These are phyloP conservation scores for Gonium pectorale DNA, from an alignment of 139 green algal species.

Conservation along the genomic window DNA sequence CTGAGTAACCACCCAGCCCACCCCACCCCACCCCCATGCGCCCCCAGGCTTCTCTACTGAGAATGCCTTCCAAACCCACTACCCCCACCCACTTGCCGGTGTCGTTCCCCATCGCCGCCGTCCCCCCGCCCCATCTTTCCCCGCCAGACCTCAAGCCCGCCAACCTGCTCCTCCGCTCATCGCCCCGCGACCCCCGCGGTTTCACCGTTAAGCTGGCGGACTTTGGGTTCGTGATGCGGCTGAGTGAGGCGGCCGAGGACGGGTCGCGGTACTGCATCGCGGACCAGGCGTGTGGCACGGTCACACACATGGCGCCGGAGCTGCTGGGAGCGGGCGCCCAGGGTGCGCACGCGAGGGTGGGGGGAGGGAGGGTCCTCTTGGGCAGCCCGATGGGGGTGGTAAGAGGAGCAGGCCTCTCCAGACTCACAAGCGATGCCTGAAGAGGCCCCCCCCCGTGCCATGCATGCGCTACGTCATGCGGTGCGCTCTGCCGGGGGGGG, in stretches of 20 bases:
- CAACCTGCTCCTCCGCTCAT: constrained; percentile 40
- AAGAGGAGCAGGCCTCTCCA: not conserved
- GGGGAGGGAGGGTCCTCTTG: not conserved
- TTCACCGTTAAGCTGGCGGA: constrained; percentile 45
- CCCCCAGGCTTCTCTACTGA: not conserved
- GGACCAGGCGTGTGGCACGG: constrained; percentile 39
- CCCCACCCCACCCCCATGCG: not conserved
- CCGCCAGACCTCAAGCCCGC: constrained; percentile 30
- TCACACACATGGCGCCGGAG: constrained; percentile 41
- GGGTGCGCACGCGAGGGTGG: not conserved
- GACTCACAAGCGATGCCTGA: not conserved
- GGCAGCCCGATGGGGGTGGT: not conserved
- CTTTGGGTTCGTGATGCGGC: constrained; percentile 43
- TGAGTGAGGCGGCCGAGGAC: constrained; percentile 13
- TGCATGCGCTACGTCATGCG: not conserved
- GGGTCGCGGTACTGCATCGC: not conserved
- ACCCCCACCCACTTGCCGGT: not conserved
- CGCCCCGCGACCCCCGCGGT: constrained; percentile 26
- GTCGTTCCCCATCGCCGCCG: not conserved
- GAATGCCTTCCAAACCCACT: no score
- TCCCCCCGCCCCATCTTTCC: not conserved
- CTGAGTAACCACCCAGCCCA: not conserved
- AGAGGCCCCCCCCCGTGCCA: not conserved
- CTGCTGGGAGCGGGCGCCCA: not conserved
- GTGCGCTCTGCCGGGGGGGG: not conserved